Base-by-base conservation (phyloP, 2,329 filamentous ascomycete species). In the Eutypa lata region DNA sequence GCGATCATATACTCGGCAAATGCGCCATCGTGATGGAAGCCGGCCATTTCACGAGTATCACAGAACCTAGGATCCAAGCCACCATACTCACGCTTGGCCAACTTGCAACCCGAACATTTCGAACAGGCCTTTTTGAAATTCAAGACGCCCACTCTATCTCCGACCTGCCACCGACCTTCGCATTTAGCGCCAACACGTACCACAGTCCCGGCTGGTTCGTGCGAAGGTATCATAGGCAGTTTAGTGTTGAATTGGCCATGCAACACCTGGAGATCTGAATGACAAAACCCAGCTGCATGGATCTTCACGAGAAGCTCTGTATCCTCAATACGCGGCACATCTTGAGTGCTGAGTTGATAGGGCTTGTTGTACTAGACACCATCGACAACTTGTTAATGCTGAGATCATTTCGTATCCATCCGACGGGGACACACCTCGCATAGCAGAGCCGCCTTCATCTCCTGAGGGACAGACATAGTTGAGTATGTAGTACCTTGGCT, bases 251-350 rank as follows among this genome's bases (percentile, higher is more conserved):
- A 71, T 19, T 69, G 62, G 10, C 70, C 69, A 8, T 67, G 63
- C 1, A 68, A 52, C 8, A 69, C 69, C 50, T 72, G 70, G 8
- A 68, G 55, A 44, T 72, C 70, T 2, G 70, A 71, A 47, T 71
- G 70, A 50, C 70, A 72, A 57, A 71, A 72, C 1, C 69, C 66
- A 7, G 70, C 69, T 2, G 69, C 70, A 28, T 67, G 56, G 43
- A 71, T 56, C 26, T 60, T 59, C 51, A 72, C 52, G 18, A 72
- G 62, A 3, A 72, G 59, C 21, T 70, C 65, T 46, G 60, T 44
- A 10, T 61, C 59, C 22, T 52, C 56, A 28, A 67, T 60, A 5
- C 40, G 28, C 3, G 68, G 68, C 0, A 62, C 50, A 14, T 54
- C 51, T 18, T 50, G 55, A 13, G 49, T 49, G 1, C 53, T 57